Evolutionary conservation across 2,329 filamentous ascomycete species (phyloP).

Genomic region (Pleoardoris graminearum): DNA sequence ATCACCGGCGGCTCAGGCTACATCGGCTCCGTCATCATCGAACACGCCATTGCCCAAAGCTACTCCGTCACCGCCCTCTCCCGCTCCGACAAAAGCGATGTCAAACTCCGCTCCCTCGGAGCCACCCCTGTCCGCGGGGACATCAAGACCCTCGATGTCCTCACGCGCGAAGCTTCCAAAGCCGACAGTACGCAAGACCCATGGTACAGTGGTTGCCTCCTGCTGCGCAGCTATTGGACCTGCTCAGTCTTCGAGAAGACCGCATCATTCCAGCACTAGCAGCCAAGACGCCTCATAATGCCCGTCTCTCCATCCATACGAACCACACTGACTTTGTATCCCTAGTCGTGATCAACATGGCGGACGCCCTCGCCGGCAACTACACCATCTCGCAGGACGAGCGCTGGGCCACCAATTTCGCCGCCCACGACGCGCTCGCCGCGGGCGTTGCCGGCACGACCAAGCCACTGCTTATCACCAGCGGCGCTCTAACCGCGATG

Average conservation of each 20-base stretch:
- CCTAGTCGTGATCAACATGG: conserved; percentile 53
- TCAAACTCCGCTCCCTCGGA: conserved; percentile 45
- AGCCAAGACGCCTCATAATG: too few relatives aligned
- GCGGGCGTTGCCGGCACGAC: conserved; percentile 38
- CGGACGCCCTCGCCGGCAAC: conserved; percentile 18
- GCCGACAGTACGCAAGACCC: too few relatives aligned
- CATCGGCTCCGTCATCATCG: conserved; percentile 32
- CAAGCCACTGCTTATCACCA: conserved; percentile 46
- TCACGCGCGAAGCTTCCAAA: conserved; percentile 43
- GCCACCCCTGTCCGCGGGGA: conserved; percentile 49
- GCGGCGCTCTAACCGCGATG: conserved; percentile 34
- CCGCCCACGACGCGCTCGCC: conserved; percentile 47
- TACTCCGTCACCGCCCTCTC: conserved; percentile 50
- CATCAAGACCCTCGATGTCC: conserved; percentile 44
- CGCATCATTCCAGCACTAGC: too few relatives aligned
- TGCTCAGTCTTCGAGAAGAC: too few relatives aligned
- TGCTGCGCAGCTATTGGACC: too few relatives aligned
- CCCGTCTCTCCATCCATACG: too few relatives aligned
- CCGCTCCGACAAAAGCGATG: conserved; percentile 42
- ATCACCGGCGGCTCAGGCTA: conserved; percentile 28
- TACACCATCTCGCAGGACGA: conserved; percentile 11
- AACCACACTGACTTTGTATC: too few relatives aligned
- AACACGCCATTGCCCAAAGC: conserved; percentile 44
- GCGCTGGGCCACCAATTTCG: conserved; percentile 38
- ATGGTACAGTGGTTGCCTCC: too few relatives aligned